Evolutionary conservation across 768 basidiomycete species (phyloP), one percentile per base, ranked within the genome.

Genomic region (Termitomyces sp.): DNA sequence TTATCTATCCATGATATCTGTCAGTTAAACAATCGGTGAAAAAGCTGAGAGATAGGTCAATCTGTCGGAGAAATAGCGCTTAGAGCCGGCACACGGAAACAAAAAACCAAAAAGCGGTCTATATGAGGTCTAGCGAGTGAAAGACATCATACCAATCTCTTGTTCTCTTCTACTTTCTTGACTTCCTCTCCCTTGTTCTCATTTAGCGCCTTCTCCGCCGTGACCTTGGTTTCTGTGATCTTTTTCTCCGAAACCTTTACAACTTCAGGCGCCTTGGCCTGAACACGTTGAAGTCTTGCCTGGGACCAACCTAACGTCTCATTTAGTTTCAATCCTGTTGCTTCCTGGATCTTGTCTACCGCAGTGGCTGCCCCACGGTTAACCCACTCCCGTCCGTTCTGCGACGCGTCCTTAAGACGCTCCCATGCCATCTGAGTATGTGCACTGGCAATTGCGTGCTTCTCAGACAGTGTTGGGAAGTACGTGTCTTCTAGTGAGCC

Each of bases 251-350:
- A 64, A 45, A 63, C 63, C 32, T 65, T 68, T 19, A 59, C 61
- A 27, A 56, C 61, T 1, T 67, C 70, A 16, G 60, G 53, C 23
- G 60, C 68, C 40, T 61, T 68, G 11, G 17, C 58, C 58, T 69
- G 67, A 9, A 62, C 64, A 19, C 37, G 50, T 29, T 62, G 46
- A 25, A 62, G 9, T 62, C 51, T 19, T 40, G 48, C 56, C 53
- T 65, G 60, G 2, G 73, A 65, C 77, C 75, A 76, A 14, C 82
- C 83, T 16, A 88, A 66, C 7, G 77, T 80, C 68, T 86, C 85
- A 37, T 76, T 74, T 44, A 95, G 64, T 72, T 86, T 89, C 66
- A 95, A 66, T 0, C 93, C 92, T 2, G 92, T 92, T 31, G 72
- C 66, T 54, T 83, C 78, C 74, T 93, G 87, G 14, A 90, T 71